phyloP scores from a whole-genome alignment of 768 basidiomycete species.

The Lentinula detonsa region DNA sequence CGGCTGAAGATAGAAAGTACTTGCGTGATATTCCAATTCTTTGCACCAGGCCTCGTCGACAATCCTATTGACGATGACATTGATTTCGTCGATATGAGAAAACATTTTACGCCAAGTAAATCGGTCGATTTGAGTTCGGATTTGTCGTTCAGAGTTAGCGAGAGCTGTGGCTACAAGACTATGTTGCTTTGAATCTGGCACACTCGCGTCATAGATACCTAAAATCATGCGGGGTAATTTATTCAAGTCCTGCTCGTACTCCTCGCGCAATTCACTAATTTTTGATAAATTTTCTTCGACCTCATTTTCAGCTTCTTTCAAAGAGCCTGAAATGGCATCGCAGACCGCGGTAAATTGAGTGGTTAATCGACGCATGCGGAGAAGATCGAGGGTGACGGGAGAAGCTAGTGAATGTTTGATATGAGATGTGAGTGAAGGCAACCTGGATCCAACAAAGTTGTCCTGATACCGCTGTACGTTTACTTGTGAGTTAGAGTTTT shows the following conservation, averaged over 20 bases:
- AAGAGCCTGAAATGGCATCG: conserved; percentile 22
- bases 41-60: conserved; percentile 36
- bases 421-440: conserved; percentile 40
- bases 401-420: conserved; percentile 23
- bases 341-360: conserved; percentile 34
- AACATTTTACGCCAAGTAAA: conserved; percentile 43
- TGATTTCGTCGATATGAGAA: conserved; percentile 41
- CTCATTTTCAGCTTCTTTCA: conserved; percentile 24
- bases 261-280: conserved; percentile 28
- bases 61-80: conserved; percentile 26
- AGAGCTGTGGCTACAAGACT: conserved; percentile 28
- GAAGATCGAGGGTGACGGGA: conserved; percentile 11
- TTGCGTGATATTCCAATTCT: conserved; percentile 46
- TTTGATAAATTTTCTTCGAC: conserved; percentile 28
- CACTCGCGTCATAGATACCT: conserved; percentile 12
- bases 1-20: conserved; percentile 2
- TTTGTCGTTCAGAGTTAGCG: conserved; percentile 26
- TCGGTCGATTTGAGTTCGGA: conserved; percentile 32
- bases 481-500: conserved; percentile 31
- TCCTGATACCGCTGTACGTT: conserved; percentile 63
- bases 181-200: background rate
- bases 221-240: conserved; percentile 32
- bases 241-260: conserved; percentile 32
- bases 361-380: conserved; percentile 32
- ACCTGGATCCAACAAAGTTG: conserved; percentile 50